A percentile compares a stretch with the other conserved stretches of the same genome.
Conservation (phyloP, 345 rosid genomes). For the Eucalyptus pauciflora region DNA sequence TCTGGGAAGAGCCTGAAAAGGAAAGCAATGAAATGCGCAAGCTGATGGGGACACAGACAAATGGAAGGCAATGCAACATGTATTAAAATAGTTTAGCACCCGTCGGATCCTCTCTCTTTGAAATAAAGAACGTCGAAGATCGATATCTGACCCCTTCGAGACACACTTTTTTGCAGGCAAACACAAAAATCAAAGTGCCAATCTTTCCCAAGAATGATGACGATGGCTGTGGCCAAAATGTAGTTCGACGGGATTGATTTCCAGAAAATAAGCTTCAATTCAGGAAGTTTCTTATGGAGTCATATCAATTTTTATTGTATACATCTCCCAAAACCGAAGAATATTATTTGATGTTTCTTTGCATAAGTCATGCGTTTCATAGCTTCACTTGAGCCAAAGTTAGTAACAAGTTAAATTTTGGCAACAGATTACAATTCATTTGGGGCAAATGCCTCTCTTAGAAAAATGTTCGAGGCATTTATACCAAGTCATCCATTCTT, state of each 20-base stretch:
- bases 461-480: accelerated
- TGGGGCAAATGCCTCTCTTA: not conserved
- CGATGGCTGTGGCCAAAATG: not conserved
- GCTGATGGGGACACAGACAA: not conserved
- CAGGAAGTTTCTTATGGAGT: not conserved
- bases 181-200: not conserved
- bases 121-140: not conserved
- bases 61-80: not conserved
- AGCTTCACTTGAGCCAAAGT: not conserved
- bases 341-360: not conserved
- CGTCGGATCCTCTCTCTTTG: not conserved
- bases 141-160: not conserved
- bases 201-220: not conserved
- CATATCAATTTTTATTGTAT: too few species aligned
- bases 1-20: too few species aligned
- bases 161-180: not conserved
- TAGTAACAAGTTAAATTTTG: not conserved
- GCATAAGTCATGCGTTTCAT: not conserved
- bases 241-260: not conserved
- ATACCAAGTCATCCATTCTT: not conserved
- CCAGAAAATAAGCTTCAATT: not conserved
- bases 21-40: not conserved
- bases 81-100: not conserved
- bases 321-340: not conserved
- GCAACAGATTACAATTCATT: not conserved